Conservation (phyloP, 768 basidiomycete species). For the Suillus sp. region DNA sequence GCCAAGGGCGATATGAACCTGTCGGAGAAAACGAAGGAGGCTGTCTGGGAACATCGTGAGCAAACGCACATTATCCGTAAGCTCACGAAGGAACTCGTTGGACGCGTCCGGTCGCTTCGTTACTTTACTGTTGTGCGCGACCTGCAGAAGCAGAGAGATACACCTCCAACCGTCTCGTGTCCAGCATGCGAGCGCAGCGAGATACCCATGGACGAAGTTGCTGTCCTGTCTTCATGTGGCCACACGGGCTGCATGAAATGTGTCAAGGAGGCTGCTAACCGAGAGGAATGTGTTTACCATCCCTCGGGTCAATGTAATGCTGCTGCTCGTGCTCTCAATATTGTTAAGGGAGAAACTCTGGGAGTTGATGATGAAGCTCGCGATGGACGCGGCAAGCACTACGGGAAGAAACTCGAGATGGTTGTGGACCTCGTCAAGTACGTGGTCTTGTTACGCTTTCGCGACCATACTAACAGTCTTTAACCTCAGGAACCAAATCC, state of each 20-base stretch:
- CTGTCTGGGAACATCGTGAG: constrained; percentile 82
- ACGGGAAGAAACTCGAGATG: constrained; percentile 79
- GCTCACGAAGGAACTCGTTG: constrained; percentile 85
- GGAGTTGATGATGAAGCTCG: constrained; percentile 78
- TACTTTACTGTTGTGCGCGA: constrained; percentile 93
- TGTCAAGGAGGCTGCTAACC: constrained; percentile 70
- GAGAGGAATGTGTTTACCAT: constrained; percentile 81
- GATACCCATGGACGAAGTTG: constrained; percentile 67
- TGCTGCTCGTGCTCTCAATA: constrained; percentile 77
- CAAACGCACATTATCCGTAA: constrained; percentile 84
- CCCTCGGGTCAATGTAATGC: constrained; percentile 72
- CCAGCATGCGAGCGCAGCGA: constrained; percentile 58
- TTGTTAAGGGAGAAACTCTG: constrained; percentile 77
- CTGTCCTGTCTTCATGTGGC: constrained; percentile 90
- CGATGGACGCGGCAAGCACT: constrained; percentile 75
- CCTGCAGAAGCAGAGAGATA: constrained; percentile 73
- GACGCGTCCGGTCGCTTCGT: constrained; percentile 85
- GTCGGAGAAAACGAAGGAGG: constrained; percentile 58
- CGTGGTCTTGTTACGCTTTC: constrained; percentile 20
- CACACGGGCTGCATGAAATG: constrained; percentile 83
- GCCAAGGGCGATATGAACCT: constrained; percentile 57
- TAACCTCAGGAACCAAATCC: constrained; percentile 58
- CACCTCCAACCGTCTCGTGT: constrained; percentile 60
- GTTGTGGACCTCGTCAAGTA: constrained; percentile 78
- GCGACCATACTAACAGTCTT: constrained; percentile 2